These are phyloP conservation scores for Epicoccum sorghinum DNA, from an alignment of 2,329 filamentous ascomycete genomes.

Conservation along the genomic window DNA sequence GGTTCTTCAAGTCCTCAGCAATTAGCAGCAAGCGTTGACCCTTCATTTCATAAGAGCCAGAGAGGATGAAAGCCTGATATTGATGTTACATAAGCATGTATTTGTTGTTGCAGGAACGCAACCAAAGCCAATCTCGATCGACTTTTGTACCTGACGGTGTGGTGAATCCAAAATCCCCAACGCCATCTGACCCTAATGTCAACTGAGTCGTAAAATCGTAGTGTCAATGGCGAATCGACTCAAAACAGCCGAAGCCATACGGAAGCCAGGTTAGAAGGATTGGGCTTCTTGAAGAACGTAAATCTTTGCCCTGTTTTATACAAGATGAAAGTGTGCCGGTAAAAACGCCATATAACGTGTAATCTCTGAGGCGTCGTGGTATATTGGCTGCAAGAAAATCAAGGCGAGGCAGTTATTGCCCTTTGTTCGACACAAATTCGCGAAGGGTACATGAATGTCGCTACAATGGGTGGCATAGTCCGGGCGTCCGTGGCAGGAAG, in stretches of 20 bases:
- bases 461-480: not conserved
- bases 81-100: not conserved
- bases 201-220: not conserved
- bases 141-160: conserved; percentile 7
- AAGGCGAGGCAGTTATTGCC: not conserved
- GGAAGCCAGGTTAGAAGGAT: too few species aligned
- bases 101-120: not conserved
- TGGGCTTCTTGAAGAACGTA: not conserved
- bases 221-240: not conserved
- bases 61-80: not conserved
- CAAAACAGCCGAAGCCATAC: not conserved
- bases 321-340: not conserved
- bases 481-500: not conserved
- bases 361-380: not conserved
- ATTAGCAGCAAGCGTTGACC: too few species aligned
- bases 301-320: not conserved
- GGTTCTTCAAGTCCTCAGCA: too few species aligned
- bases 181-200: not conserved
- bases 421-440: not conserved
- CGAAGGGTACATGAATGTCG: conserved; percentile 6
- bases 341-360: not conserved
- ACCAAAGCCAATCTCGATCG: not conserved
- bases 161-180: not conserved
- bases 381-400: not conserved
- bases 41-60: not conserved